Percentiles rank a stretch among this genome's conserved stretches.
These are phyloP conservation scores for Smittium culicis DNA, from an alignment of 371 early-diverging fungal species.

Conservation along the genomic window DNA sequence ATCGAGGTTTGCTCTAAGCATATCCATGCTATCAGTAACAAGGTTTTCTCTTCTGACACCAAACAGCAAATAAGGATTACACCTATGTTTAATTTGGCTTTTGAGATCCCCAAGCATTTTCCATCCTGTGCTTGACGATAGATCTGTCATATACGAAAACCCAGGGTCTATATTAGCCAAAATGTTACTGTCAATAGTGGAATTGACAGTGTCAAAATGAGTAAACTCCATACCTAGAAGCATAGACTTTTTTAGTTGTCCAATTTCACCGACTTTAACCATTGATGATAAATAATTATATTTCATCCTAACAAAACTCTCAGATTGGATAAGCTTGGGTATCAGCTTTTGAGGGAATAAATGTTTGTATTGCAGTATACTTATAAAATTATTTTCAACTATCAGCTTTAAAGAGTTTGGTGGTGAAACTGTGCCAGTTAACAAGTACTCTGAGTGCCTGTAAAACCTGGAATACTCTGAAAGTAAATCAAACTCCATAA, in stretches of 20 bases:
- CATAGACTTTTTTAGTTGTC: slow-evolving; percentile 4
- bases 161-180: not conserved
- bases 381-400: not conserved
- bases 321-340: not conserved
- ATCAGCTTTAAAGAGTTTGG: not conserved
- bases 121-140: not conserved
- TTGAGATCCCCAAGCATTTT: not conserved
- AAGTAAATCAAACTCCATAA: not conserved
- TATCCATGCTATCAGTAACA: slow-evolving; percentile 50
- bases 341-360: slow-evolving; percentile 9
- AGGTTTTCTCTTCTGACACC: slow-evolving; percentile 54
- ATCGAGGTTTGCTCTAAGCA: slow-evolving; percentile 37
- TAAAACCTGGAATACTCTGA: not conserved
- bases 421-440: not conserved
- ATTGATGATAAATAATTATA: slow-evolving; percentile 8
- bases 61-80: slow-evolving; percentile 58
- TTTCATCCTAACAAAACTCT: slow-evolving; percentile 2
- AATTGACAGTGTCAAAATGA: not conserved
- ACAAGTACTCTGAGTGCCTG: not conserved
- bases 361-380: not conserved
- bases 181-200: not conserved
- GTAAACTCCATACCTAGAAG: not conserved
- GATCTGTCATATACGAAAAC: not conserved
- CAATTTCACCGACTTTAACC: not conserved
- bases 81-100: slow-evolving; percentile 23